Evolutionary conservation across 805 yeast species (phyloP).

Genomic region (Wickerhamiella azyma): DNA sequence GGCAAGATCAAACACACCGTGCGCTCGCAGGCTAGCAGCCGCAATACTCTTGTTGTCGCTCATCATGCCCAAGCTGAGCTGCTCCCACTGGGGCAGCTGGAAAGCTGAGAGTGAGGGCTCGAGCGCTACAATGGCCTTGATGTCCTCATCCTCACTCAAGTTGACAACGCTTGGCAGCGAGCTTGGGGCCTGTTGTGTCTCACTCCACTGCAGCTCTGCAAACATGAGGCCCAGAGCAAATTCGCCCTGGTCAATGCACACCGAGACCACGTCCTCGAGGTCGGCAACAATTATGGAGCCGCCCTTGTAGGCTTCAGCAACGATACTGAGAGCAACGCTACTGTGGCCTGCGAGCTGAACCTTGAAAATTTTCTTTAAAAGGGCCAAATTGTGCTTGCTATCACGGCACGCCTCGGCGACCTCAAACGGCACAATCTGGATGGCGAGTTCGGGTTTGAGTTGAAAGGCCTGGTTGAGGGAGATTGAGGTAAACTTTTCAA

Average conservation of each 20-base stretch:
- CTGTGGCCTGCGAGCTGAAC: not conserved
- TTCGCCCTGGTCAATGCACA: not conserved
- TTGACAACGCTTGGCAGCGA: not conserved
- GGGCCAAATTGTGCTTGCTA: not conserved
- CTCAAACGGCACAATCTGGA: not conserved
- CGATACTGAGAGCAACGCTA: not conserved
- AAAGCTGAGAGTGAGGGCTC: not conserved
- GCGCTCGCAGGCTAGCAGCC: not conserved
- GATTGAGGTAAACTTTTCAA: not conserved
- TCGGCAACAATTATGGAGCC: not conserved
- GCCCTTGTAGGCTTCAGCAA: not conserved
- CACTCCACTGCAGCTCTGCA: constrained; percentile 3
- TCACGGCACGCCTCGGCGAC: not conserved
- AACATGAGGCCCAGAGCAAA: constrained; percentile 4
- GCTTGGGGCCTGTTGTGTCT: not conserved
- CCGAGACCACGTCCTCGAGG: not conserved
- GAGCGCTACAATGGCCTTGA: not conserved
- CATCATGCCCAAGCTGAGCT: constrained; percentile 8
- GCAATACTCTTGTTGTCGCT: not conserved
- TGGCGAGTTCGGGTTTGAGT: not conserved
- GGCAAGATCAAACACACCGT: constrained; percentile 14
- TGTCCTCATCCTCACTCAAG: not conserved
- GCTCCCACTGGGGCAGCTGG: constrained; percentile 9
- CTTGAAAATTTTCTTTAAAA: not conserved
- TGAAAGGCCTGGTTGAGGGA: not conserved